phyloP scores from a whole-genome alignment of 2,329 filamentous ascomycete genomes.

The Akanthomyces uredinophilus region DNA sequence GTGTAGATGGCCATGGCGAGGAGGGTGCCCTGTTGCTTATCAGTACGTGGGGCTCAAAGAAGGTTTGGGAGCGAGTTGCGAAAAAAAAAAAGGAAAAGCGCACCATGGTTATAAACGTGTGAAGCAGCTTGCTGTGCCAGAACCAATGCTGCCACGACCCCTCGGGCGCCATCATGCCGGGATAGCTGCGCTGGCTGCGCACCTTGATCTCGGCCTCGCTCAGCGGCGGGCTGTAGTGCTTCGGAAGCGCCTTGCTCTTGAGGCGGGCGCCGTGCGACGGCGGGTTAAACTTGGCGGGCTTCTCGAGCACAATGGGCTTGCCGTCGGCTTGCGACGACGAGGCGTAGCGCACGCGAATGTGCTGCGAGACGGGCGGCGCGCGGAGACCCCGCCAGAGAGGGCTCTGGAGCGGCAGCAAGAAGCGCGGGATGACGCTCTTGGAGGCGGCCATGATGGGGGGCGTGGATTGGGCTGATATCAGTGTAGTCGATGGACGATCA shows the following conservation, averaged over 20 bases:
- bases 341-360: conserved; percentile 30
- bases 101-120: conserved; percentile 81
- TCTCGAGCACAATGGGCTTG: conserved; percentile 67
- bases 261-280: conserved; percentile 79
- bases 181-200: conserved; percentile 70
- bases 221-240: conserved; percentile 70
- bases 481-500: neutral
- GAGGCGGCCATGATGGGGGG: conserved; percentile 39
- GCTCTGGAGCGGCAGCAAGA: conserved; percentile 60
- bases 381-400: conserved; percentile 45
- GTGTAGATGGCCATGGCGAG: conserved; percentile 65
- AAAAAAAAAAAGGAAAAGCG: conserved; percentile 20
- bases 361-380: conserved; percentile 31
- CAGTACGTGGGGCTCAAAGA: neutral
- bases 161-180: conserved; percentile 79
- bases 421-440: conserved; percentile 55
- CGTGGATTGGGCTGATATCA: neutral
- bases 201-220: conserved; percentile 59
- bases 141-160: conserved; percentile 83
- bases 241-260: conserved; percentile 46
- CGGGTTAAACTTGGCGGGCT: conserved; percentile 84
- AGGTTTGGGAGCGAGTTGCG: neutral
- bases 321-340: conserved; percentile 9
- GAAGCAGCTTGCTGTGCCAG: conserved; percentile 68
- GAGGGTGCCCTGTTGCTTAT: conserved; percentile 53